A percentile compares a stretch with the other conserved stretches of the same genome.
Evolutionary conservation across 1,139 yeast genomes (phyloP).

Genomic region (Chernovozyma sophiae-reginae): DNA sequence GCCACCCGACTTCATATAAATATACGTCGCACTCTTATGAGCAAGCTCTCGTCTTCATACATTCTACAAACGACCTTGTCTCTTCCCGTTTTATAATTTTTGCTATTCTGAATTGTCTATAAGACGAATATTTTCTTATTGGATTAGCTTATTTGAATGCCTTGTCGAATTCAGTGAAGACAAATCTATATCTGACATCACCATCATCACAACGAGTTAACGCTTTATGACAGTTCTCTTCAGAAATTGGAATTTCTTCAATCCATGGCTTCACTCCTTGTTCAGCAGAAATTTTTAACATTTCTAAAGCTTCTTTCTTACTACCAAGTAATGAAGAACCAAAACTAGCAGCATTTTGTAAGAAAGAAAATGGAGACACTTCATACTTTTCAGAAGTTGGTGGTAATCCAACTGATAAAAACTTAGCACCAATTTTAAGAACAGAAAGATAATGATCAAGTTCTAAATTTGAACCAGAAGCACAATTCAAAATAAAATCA

Average conservation of each 20-base stretch:
- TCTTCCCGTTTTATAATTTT: too few species aligned
- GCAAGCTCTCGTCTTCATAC: too few species aligned
- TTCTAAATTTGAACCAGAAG: slow-evolving; percentile 34
- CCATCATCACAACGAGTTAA: slow-evolving; percentile 27
- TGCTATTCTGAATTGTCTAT: too few species aligned
- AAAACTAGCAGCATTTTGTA: slow-evolving; percentile 26
- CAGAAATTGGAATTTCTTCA: slow-evolving; percentile 38
- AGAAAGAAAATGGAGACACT: slow-evolving; percentile 26
- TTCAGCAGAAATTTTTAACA: slow-evolving; percentile 39
- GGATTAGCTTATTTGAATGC: slow-evolving; percentile 7
- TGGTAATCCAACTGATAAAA: slow-evolving; percentile 56
- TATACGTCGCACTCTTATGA: too few species aligned
- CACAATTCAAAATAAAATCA: slow-evolving; percentile 49
- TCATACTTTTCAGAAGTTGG: slow-evolving; percentile 23
- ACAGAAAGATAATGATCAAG: slow-evolving; percentile 28
- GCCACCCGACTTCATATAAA: too few species aligned
- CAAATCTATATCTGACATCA: slow-evolving; percentile 18
- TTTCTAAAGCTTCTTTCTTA: slow-evolving; percentile 31
- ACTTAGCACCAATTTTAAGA: slow-evolving; percentile 41
- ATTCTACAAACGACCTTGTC: too few species aligned
- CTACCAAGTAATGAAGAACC: slow-evolving; percentile 35
- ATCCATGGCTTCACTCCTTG: slow-evolving; percentile 39
- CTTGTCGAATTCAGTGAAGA: slow-evolving; percentile 8
- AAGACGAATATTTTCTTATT: too few species aligned
- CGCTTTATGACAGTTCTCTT: slow-evolving; percentile 24